Conservation (phyloP, 2,329 filamentous ascomycete species). For the Teratosphaeria zuluensis region DNA sequence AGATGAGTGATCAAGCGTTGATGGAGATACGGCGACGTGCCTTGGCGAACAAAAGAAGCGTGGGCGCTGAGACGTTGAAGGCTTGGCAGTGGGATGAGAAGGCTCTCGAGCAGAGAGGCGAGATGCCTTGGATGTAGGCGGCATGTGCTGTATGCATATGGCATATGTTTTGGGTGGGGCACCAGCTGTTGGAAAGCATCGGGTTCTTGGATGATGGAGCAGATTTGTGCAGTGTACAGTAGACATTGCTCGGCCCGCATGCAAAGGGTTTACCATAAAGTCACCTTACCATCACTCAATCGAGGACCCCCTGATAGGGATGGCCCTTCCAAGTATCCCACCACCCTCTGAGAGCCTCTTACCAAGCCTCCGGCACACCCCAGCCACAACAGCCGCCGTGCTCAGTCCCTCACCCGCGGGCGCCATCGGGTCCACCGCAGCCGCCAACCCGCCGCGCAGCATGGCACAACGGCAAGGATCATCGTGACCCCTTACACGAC, state of each 20-base stretch:
- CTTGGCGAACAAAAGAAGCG: conserved; percentile 30
- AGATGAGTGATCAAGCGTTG: conserved; percentile 15
- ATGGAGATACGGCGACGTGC: conserved; percentile 24
- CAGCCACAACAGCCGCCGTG: background rate
- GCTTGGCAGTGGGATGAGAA: conserved; percentile 25
- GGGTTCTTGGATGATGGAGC: background rate
- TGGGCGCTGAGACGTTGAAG: conserved; percentile 32
- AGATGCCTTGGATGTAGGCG: conserved; percentile 1
- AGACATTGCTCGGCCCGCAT: background rate
- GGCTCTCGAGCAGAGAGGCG: background rate
- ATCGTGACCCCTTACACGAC: background rate
- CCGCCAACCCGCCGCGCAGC: background rate
- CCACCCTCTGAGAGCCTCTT: background rate
- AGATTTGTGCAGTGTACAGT: background rate
- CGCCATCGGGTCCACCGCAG: background rate
- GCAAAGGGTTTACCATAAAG: background rate
- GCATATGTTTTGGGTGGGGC: background rate
- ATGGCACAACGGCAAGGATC: background rate
- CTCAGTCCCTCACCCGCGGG: background rate
- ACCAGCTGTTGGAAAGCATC: background rate
- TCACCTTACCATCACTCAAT: background rate
- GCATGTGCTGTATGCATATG: background rate
- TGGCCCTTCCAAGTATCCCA: background rate
- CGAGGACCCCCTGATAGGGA: too few species aligned
- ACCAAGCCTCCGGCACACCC: background rate